These are phyloP conservation scores for Phylloporus scabripes DNA, from an alignment of 768 basidiomycete genomes.

Conservation along the genomic window DNA sequence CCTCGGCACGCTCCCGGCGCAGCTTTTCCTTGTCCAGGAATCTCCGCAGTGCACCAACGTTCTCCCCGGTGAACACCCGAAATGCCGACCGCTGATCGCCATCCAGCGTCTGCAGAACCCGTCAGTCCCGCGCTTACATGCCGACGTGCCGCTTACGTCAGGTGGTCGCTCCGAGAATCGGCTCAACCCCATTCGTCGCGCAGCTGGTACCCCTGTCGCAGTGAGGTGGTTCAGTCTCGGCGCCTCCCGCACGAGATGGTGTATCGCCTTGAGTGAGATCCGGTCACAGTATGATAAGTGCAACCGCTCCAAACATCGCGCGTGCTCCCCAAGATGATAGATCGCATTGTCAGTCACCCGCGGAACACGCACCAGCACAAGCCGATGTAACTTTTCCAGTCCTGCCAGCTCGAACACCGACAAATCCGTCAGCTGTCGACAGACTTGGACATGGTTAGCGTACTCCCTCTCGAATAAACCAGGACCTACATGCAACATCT, in stretches of 20 bases:
- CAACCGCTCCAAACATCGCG: constrained; percentile 63
- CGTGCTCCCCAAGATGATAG: constrained; percentile 72
- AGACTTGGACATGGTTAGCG: constrained; percentile 48
- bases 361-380: constrained; percentile 76
- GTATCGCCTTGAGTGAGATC: constrained; percentile 70
- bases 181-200: constrained; percentile 62
- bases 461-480: constrained; percentile 12
- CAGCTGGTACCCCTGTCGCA: constrained; percentile 72
- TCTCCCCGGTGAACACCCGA: constrained; percentile 73
- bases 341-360: constrained; percentile 83
- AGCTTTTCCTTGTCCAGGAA: constrained; percentile 70
- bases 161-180: constrained; percentile 76
- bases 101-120: constrained; percentile 49
- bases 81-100: constrained; percentile 64
- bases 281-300: constrained; percentile 85
- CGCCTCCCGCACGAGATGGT: constrained; percentile 58
- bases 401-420: constrained; percentile 74
- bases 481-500: constrained; percentile 74
- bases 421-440: constrained; percentile 79
- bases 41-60: constrained; percentile 52
- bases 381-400: constrained; percentile 61
- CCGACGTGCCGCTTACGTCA: constrained; percentile 36
- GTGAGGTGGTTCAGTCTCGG: constrained; percentile 65
- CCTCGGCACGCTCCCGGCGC: constrained; percentile 54
- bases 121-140: constrained; percentile 1